phyloP scores from a whole-genome alignment of 164 flowering plant genomes.

The Houttuynia cordata region DNA sequence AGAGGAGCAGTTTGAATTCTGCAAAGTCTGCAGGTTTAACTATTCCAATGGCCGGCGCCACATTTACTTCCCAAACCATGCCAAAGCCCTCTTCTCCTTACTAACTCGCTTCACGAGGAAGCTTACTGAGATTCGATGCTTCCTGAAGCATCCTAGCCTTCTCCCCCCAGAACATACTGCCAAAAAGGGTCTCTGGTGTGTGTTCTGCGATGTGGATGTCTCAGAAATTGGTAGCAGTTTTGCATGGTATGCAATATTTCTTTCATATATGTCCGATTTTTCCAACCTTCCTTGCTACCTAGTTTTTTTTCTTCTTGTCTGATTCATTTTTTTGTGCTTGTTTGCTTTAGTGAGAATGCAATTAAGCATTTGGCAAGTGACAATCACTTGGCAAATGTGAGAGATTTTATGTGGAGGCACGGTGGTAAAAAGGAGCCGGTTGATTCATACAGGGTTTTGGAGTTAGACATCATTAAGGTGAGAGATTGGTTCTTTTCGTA shows the following conservation, averaged over 20 bases:
- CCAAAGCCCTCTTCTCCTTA: slow-evolving; percentile 44
- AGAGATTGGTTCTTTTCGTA: neutral
- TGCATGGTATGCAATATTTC: slow-evolving; percentile 38
- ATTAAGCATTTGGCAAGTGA: slow-evolving; percentile 60
- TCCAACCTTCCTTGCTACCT: neutral
- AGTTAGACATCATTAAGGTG: slow-evolving; percentile 56
- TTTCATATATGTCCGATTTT: neutral
- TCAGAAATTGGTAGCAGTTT: slow-evolving; percentile 40
- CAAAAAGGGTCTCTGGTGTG: slow-evolving; percentile 69
- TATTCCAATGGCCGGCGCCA: slow-evolving; percentile 70
- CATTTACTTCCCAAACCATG: slow-evolving; percentile 64
- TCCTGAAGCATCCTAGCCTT: slow-evolving; percentile 47
- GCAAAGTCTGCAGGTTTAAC: slow-evolving; percentile 67
- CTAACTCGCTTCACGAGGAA: slow-evolving; percentile 55
- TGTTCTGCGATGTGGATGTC: slow-evolving; percentile 60
- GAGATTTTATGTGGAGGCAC: slow-evolving; percentile 58
- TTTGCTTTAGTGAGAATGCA: slow-evolving; percentile 40
- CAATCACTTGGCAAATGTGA: slow-evolving; percentile 60
- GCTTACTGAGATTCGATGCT: slow-evolving; percentile 48
- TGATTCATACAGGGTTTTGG: slow-evolving; percentile 41
- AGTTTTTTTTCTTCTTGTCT: neutral
- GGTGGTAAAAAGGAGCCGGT: slow-evolving; percentile 57
- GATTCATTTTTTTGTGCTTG: neutral
- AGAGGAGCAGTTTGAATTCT: slow-evolving; percentile 48
- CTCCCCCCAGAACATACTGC: slow-evolving; percentile 43